Conservation (phyloP, 2,329 filamentous ascomycete genomes). For the Aspergillus clavatus region DNA sequence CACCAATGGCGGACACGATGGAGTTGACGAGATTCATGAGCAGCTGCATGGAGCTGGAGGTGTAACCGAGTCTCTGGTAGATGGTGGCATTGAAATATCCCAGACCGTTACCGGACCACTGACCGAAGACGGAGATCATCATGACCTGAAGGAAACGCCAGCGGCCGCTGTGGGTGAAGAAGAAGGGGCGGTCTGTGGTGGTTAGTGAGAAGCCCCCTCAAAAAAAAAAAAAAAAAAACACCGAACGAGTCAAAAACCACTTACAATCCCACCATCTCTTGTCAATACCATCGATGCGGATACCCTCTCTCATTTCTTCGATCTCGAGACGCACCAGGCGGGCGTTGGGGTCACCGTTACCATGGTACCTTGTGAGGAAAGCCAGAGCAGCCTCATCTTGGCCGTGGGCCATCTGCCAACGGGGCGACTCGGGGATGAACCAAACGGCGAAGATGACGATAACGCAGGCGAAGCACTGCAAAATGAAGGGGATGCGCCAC, state of each 20-base stretch:
- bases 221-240: too few species aligned
- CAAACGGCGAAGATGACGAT: slow-evolving; percentile 52
- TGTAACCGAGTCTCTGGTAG: slow-evolving; percentile 33
- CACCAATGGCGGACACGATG: slow-evolving; percentile 44
- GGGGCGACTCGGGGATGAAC: slow-evolving; percentile 53
- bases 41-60: slow-evolving; percentile 34
- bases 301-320: slow-evolving; percentile 33
- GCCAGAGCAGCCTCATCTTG: slow-evolving; percentile 18
- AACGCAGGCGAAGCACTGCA: slow-evolving; percentile 60
- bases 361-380: slow-evolving; percentile 24
- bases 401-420: slow-evolving; percentile 21
- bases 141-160: slow-evolving; percentile 48
- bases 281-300: slow-evolving; percentile 45
- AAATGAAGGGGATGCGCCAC: slow-evolving; percentile 63
- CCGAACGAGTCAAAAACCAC: too few species aligned
- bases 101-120: slow-evolving; percentile 50
- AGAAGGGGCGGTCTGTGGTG: slow-evolving; percentile 45
- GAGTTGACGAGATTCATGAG: slow-evolving; percentile 48
- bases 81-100: slow-evolving; percentile 51
- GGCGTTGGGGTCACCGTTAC: slow-evolving; percentile 23
- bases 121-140: slow-evolving; percentile 50
- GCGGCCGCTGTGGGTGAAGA: slow-evolving; percentile 43
- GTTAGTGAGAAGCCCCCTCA: too few species aligned
- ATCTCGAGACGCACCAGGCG: slow-evolving; percentile 24
- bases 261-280: slow-evolving; percentile 47